A percentile compares a stretch with the other conserved stretches of the same genome.
Evolutionary conservation across 306 rosid genomes (phyloP).

Genomic region (Vigna radiata): DNA sequence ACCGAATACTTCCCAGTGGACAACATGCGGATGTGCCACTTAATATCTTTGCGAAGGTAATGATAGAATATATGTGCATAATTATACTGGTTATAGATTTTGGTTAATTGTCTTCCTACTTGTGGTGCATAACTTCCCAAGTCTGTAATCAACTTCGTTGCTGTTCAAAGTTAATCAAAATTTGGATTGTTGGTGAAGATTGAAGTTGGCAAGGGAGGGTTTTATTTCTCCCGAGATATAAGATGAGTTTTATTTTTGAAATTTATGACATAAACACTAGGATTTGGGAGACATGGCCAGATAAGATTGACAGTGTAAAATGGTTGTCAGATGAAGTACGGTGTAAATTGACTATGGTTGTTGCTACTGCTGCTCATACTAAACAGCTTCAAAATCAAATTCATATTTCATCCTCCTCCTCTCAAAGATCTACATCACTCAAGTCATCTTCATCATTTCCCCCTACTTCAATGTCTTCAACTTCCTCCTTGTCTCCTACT

Average conservation of each 20-base stretch:
- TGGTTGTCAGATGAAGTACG: not conserved
- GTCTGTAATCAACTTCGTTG: not conserved
- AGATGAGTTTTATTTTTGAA: no score
- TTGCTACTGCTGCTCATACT: no score
- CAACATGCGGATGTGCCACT: not conserved
- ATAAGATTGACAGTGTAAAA: no score
- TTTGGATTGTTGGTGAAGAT: not conserved
- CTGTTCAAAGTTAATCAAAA: not conserved
- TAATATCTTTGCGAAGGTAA: not conserved
- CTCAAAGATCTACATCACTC: no score
- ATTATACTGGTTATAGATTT: constrained; percentile 8
- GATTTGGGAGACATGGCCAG: not conserved
- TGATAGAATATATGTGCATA: not conserved
- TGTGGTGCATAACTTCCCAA: not conserved
- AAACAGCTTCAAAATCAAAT: no score
- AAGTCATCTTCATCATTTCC: no score
- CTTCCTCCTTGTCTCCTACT: no score
- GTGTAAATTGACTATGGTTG: not conserved
- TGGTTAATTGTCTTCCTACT: constrained; percentile 13
- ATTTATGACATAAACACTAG: no score
- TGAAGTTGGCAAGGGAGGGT: not conserved
- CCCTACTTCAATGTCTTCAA: no score
- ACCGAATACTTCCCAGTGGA: not conserved
- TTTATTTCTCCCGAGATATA: no score
- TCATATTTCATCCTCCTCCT: no score